phyloP scores from a whole-genome alignment of 2,329 filamentous ascomycete species.

The Cercospora sp. region DNA sequence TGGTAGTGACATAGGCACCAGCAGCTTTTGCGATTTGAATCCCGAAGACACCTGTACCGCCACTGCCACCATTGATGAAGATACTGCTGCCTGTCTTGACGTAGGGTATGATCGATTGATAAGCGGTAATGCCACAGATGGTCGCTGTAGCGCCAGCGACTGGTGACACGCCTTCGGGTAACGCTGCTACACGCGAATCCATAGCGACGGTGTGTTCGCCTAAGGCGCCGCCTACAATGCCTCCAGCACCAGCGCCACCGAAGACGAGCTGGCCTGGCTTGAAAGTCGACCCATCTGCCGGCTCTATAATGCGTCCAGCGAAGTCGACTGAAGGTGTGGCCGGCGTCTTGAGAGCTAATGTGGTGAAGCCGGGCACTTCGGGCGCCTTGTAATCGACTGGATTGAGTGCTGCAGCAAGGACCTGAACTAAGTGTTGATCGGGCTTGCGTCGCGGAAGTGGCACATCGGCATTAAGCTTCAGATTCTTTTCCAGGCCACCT shows the following conservation, averaged over 20 bases:
- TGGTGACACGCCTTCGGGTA: conserved; percentile 49
- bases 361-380: conserved; percentile 50
- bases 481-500: conserved; percentile 56
- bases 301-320: conserved; percentile 50
- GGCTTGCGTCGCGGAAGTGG: conserved; percentile 42
- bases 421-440: conserved; percentile 57
- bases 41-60: conserved; percentile 60
- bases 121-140: conserved; percentile 44
- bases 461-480: conserved; percentile 49
- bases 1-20: conserved; percentile 60
- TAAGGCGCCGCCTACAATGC: conserved; percentile 39
- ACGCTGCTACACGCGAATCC: conserved; percentile 40
- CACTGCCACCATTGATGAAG: conserved; percentile 66
- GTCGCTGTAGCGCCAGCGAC: conserved; percentile 40
- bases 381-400: conserved; percentile 63
- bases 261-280: conserved; percentile 45
- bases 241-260: conserved; percentile 40
- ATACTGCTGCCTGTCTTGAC: conserved; percentile 51
- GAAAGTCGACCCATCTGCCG: conserved; percentile 39
- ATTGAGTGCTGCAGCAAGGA: conserved; percentile 58
- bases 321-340: conserved; percentile 55
- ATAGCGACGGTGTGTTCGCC: conserved; percentile 42
- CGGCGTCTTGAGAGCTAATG: conserved; percentile 43
- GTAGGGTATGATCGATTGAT: conserved; percentile 41
- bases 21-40: conserved; percentile 65